phyloP scores from a whole-genome alignment of 257 asterid species.

The Penstemon barbatus region DNA sequence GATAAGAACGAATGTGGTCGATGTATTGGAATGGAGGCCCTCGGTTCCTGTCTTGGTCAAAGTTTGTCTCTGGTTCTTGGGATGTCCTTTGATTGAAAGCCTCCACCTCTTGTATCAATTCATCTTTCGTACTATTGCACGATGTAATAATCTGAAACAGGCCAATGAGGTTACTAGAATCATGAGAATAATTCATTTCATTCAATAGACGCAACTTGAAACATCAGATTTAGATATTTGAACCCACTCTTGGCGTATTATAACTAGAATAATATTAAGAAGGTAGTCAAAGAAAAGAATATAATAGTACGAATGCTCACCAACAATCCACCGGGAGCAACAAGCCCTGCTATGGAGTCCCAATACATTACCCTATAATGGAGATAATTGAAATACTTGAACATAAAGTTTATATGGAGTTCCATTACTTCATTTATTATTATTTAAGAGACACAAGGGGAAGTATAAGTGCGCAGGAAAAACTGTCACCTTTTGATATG shows the following conservation, averaged over 20 bases:
- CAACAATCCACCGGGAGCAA: slow-evolving; percentile 88
- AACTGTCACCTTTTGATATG: slow-evolving; percentile 71
- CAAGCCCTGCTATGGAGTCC: slow-evolving; percentile 80
- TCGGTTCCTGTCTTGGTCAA: slow-evolving; percentile 41
- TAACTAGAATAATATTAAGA: not conserved
- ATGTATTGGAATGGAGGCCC: slow-evolving; percentile 59
- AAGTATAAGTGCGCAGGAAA: slow-evolving; percentile 6
- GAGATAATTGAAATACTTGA: slow-evolving; percentile 25
- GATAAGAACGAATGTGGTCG: slow-evolving; percentile 83
- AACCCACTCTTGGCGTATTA: slow-evolving; percentile 10
- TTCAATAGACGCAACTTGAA: not conserved
- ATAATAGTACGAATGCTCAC: slow-evolving; percentile 48
- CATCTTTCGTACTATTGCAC: slow-evolving; percentile 92
- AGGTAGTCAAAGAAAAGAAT: not conserved
- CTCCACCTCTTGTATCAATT: slow-evolving; percentile 82
- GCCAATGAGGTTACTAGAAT: slow-evolving; percentile 14
- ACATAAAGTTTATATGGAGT: slow-evolving; percentile 1
- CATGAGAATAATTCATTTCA: slow-evolving; percentile 4
- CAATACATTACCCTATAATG: slow-evolving; percentile 83
- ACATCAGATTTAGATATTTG: not conserved
- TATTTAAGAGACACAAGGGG: slow-evolving; percentile 1
- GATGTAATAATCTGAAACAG: slow-evolving; percentile 76
- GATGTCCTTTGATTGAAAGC: slow-evolving; percentile 69
- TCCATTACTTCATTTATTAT: slow-evolving; percentile 10
- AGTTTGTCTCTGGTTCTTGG: slow-evolving; percentile 43